Evolutionary conservation across 805 yeast species (phyloP), one percentile per base, ranked within the genome.

Genomic region (Wilhelminamyces savonicus): DNA sequence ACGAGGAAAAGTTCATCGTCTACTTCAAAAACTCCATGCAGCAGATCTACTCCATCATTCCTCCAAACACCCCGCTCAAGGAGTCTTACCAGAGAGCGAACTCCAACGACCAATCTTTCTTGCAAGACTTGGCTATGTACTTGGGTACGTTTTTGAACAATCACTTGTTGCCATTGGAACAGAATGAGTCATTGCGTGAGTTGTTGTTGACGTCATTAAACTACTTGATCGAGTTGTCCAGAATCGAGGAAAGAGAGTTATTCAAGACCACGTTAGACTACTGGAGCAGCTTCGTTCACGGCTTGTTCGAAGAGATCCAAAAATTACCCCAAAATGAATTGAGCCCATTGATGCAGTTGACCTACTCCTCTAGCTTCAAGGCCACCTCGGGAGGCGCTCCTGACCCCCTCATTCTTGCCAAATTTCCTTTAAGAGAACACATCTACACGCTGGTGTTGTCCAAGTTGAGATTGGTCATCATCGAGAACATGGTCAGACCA

Each of bases 401-500:
- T 27, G 81, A 85, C 49, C 95, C 96, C 1, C 79, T 76, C 27
- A 47, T 79, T 11, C 68, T 88, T 42, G 78, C 78, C n/a, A 76
- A 76, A 46, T 78, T 71, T 55, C 88, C 94, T 7, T 70, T 90
- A 34, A 80, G 97, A 56, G 86, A 82, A 53, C 94, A 90, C 59
- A 74, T 74, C 30, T 92, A 92, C 52, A 66, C 76, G n/a, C 73
- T 74, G 16, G 67, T 92, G 24, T 71, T 92, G 44, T 79, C 96
- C 4, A 78, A 78, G 50, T 69, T 92, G 48, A 77, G 99, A 59
- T 66, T 82, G 37, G 95, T 94, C n/a, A 81, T 92, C 52, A 92
- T 92, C 48, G 97, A 88, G 59, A 83, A 83, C 48, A 92, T 92
- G 98, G 98, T 85, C 2, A 78, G 95, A 56, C 99, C 99, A 3